Base-by-base conservation (phyloP, 2,329 filamentous ascomycete genomes). In the Xylaria sp. region DNA sequence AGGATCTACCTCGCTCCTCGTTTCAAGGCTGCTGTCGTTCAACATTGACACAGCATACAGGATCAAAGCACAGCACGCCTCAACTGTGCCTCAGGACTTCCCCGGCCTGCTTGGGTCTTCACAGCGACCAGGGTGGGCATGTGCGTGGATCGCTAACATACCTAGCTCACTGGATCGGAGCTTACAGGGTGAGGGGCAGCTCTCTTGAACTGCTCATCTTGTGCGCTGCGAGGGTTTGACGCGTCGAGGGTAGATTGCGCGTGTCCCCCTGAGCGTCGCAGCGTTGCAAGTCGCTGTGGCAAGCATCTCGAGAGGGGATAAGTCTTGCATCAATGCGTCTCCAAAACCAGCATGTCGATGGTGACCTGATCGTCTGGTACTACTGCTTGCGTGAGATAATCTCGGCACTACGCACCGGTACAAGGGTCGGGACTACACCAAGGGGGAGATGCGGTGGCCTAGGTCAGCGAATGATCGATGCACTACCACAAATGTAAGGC, bases 371-470 rank as follows among this genome's bases (percentile, higher is more conserved):
- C 4, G 13, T 23, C 25, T 27, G 19, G 33, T 38, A 41, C 9
- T n/a, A 48, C 54, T 5, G 6, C 23, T 19, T 40, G 31, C 35
- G 10, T 31, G 13, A 40, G 43, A 48, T 29, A 48, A 41, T 56
- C 53, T 47, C 31, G 41, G 53, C 38, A 47, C 53, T 29, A 21
- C 27, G 21, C 47, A 40, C 40, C 40, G 51, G 38, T 44, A 10
- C 40, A 27, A 15, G 51, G 51, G 31, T 54, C 3, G 8, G 33
- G 17, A 38, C 27, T 25, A 47, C 9, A n/a, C 35, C 15, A 2
- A 5, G 35, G 29, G 27, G 8, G 15, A 3, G 1, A 13, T 33
- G 3, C 11, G 27, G n/a, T 15, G 19, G 29, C 13, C 9, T 37
- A 15, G 33, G 11, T 37, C 13, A 15, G 33, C 33, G 38, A 3